These are phyloP conservation scores for Hypoxylon lienhwacheense DNA, from an alignment of 495 filamentous ascomycete genomes.

Conservation along the genomic window DNA sequence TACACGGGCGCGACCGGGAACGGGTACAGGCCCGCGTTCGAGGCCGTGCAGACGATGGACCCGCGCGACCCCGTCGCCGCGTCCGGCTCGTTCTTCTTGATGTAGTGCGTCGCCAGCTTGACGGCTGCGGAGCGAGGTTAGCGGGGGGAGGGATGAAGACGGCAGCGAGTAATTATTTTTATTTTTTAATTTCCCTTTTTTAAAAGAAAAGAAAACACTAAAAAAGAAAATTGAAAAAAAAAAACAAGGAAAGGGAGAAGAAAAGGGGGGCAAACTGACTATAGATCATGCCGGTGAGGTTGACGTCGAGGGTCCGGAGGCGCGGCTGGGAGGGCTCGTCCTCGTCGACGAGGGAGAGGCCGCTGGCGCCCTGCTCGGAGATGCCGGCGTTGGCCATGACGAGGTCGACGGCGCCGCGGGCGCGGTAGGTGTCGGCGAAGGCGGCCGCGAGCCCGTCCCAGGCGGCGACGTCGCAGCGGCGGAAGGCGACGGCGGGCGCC, in stretches of 20 bases:
- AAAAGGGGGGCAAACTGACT: no score
- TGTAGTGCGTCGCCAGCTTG: conserved; percentile 56
- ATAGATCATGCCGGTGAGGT: conserved; percentile 52
- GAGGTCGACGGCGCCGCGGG: conserved; percentile 49
- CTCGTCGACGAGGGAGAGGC: conserved; percentile 37
- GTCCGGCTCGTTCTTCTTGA: conserved; percentile 48
- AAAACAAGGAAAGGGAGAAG: no score
- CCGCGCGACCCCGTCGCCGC: conserved; percentile 40
- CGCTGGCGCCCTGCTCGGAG: conserved; percentile 47
- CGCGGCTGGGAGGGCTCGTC: conserved; percentile 45
- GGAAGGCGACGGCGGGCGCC: conserved; percentile 43
- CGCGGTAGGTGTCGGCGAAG: conserved; percentile 46
- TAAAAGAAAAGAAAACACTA: no score
- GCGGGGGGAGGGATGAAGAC: no score
- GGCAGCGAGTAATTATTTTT: no score
- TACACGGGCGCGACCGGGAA: conserved; percentile 61
- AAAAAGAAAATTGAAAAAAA: no score
- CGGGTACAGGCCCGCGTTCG: conserved; percentile 59
- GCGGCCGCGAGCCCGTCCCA: conserved; percentile 52
- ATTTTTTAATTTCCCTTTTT: no score
- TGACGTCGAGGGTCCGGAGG: conserved; percentile 50
- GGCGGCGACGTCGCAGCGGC: conserved; percentile 50
- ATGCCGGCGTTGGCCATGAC: conserved; percentile 62
- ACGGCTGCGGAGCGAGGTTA: conserved; percentile 42
- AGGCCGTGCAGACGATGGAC: conserved; percentile 58